A percentile compares a stretch with the other conserved stretches of the same genome.
phyloP scores from a whole-genome alignment of 2,329 filamentous ascomycete species.

The Verticillium tricorpus region DNA sequence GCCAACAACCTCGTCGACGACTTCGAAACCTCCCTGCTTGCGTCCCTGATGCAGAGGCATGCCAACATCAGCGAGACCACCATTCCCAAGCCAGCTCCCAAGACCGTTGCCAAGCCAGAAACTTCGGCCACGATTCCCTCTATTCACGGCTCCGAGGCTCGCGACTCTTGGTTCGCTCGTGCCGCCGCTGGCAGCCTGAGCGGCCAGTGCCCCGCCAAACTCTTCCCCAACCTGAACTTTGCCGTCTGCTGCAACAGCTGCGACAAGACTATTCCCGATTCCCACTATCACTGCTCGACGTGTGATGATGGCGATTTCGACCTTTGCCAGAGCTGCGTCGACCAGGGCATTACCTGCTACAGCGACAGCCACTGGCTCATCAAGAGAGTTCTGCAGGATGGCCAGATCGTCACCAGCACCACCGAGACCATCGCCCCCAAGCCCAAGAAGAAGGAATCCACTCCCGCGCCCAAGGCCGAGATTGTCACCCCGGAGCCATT shows the following conservation, averaged over 20 bases:
- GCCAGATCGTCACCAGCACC: constrained; percentile 75
- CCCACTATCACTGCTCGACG: constrained; percentile 90
- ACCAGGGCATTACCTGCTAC: constrained; percentile 70
- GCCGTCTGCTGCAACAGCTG: constrained; percentile 95
- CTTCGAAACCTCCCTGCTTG: constrained; percentile 13
- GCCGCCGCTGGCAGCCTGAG: neutral
- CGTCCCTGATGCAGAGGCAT: constrained; percentile 11
- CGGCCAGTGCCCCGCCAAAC: constrained; percentile 6
- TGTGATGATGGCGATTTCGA: constrained; percentile 95
- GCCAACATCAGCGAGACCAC: constrained; percentile 6
- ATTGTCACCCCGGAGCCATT: constrained; percentile 15
- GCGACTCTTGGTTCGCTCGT: constrained; percentile 27
- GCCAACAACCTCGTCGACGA: constrained; percentile 12
- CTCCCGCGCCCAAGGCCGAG: constrained; percentile 15
- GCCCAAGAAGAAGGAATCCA: constrained; percentile 29
- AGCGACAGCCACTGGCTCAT: constrained; percentile 87
- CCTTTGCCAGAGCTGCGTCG: constrained; percentile 77
- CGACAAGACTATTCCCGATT: constrained; percentile 69
- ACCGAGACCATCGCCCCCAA: constrained; percentile 76
- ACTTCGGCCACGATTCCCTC: constrained; percentile 12
- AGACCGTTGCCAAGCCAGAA: neutral
- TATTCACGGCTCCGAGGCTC: constrained; percentile 18
- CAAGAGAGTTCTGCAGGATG: constrained; percentile 78
- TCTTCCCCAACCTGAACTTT: constrained; percentile 44
- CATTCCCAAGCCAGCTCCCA: neutral